Evolutionary conservation across 2,329 filamentous ascomycete species (phyloP).

Genomic region (Cryphonectria nitschkei): DNA sequence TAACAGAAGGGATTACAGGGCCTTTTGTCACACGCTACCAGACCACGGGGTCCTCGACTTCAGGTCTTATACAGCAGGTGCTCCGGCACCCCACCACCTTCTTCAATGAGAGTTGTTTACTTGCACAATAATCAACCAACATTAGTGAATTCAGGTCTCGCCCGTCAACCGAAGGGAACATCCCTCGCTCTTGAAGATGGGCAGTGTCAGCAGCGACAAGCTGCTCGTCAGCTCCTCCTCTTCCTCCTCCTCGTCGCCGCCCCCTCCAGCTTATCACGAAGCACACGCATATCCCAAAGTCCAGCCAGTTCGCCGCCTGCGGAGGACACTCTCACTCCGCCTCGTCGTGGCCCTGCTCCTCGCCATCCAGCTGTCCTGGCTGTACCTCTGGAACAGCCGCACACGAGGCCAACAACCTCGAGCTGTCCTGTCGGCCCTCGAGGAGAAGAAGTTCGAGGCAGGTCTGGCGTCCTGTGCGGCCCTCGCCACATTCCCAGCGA

Average conservation of each 20-base stretch:
- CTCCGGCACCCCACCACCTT: neutral
- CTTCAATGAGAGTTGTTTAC: neutral
- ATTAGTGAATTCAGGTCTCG: neutral
- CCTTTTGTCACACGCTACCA: neutral
- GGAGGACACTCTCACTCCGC: constrained; percentile 13
- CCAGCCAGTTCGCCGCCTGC: constrained; percentile 10
- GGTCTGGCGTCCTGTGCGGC: constrained; percentile 23
- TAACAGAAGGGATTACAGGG: neutral
- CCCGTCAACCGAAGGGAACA: neutral
- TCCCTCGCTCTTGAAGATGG: neutral
- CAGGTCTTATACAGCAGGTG: neutral
- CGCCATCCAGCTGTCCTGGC: neutral
- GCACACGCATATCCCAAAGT: constrained; percentile 23
- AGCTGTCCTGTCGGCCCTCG: constrained; percentile 5
- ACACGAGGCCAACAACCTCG: neutral
- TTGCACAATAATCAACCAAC: neutral
- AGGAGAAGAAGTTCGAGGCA: constrained; percentile 23
- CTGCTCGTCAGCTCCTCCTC: constrained; percentile 1
- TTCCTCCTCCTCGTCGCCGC: neutral
- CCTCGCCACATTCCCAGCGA: constrained; percentile 12
- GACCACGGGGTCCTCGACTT: neutral
- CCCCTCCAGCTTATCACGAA: constrained; percentile 22
- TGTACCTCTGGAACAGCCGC: constrained; percentile 15
- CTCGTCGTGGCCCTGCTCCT: neutral
- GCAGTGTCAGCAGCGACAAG: neutral